Evolutionary conservation across 2,329 filamentous ascomycete species (phyloP).

Genomic region (Fonsecaea nubica): DNA sequence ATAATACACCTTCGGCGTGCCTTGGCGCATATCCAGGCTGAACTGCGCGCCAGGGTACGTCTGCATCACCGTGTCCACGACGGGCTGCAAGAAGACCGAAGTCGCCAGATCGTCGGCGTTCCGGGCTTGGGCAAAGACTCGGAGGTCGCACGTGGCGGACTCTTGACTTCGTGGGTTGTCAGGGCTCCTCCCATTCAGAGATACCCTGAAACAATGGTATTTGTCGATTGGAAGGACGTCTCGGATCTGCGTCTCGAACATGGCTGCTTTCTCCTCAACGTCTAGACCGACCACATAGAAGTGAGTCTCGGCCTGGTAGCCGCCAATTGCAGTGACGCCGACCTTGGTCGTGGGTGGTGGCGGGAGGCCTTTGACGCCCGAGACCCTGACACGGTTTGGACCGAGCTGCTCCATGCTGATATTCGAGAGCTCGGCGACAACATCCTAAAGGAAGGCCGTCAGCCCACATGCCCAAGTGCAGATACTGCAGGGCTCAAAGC

Average conservation of each 20-base stretch:
- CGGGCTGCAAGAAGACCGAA: constrained; percentile 11
- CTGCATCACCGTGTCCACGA: constrained; percentile 45
- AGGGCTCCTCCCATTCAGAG: constrained; percentile 45
- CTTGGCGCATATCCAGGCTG: constrained; percentile 53
- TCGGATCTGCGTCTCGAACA: constrained; percentile 27
- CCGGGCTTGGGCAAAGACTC: constrained; percentile 21
- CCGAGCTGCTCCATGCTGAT: constrained; percentile 47
- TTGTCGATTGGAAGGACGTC: constrained; percentile 41
- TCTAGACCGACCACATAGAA: constrained; percentile 55
- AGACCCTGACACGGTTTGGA: constrained; percentile 47
- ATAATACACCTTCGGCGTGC: constrained; percentile 46
- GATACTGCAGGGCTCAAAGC: no score
- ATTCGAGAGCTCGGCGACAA: constrained; percentile 51
- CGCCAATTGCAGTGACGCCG: constrained; percentile 56
- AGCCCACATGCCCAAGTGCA: no score
- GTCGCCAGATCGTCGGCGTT: constrained; percentile 14
- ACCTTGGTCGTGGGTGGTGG: constrained; percentile 60
- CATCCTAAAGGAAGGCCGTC: no score
- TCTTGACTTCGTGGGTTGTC: constrained; percentile 50
- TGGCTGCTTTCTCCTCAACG: constrained; percentile 50
- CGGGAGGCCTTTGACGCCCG: constrained; percentile 49
- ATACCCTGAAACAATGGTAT: constrained; percentile 48
- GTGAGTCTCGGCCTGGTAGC: constrained; percentile 56
- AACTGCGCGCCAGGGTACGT: constrained; percentile 54
- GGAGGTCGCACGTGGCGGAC: constrained; percentile 46